These are phyloP conservation scores for Aechmea fasciata DNA, from an alignment of 176 grass and related monocot species.

Conservation along the genomic window DNA sequence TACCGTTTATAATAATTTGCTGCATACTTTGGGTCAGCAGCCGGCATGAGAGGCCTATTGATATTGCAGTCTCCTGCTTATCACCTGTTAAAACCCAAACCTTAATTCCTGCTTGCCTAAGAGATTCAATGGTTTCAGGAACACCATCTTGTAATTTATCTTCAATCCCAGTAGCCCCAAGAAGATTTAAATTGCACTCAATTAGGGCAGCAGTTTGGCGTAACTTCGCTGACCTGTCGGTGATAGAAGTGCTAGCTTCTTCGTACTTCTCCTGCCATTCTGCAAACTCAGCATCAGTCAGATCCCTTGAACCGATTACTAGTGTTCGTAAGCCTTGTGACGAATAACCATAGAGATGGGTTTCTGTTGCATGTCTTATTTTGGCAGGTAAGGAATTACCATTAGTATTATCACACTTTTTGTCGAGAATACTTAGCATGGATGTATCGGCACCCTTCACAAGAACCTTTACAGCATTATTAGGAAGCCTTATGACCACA, in stretches of 20 bases:
- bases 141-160: slow-evolving; percentile 99
- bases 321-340: slow-evolving; percentile 76
- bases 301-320: slow-evolving; percentile 65
- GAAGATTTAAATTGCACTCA: slow-evolving; percentile 76
- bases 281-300: slow-evolving; percentile 60
- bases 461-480: slow-evolving; percentile 88
- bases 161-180: slow-evolving; percentile 88
- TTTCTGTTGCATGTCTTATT: slow-evolving; percentile 58
- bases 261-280: slow-evolving; percentile 87
- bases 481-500: slow-evolving; percentile 85
- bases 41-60: slow-evolving; percentile 84
- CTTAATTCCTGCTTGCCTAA: slow-evolving; percentile 93
- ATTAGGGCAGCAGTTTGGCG: slow-evolving; percentile 77
- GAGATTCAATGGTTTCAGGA: slow-evolving; percentile 89
- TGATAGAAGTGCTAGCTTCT: slow-evolving; percentile 95
- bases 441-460: slow-evolving; percentile 97
- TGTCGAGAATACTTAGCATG: slow-evolving; percentile 72
- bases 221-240: slow-evolving; percentile 85
- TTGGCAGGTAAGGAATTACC: slow-evolving; percentile 36
- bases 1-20: slow-evolving; percentile 85
- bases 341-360: slow-evolving; percentile 66
- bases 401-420: slow-evolving; percentile 20
- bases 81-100: slow-evolving; percentile 99
- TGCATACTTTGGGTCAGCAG: slow-evolving; percentile 72
- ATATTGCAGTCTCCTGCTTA: slow-evolving; percentile 99